Base-by-base conservation (phyloP, 352 stramenopile genomes). In the Aphanomyces euteiches region DNA sequence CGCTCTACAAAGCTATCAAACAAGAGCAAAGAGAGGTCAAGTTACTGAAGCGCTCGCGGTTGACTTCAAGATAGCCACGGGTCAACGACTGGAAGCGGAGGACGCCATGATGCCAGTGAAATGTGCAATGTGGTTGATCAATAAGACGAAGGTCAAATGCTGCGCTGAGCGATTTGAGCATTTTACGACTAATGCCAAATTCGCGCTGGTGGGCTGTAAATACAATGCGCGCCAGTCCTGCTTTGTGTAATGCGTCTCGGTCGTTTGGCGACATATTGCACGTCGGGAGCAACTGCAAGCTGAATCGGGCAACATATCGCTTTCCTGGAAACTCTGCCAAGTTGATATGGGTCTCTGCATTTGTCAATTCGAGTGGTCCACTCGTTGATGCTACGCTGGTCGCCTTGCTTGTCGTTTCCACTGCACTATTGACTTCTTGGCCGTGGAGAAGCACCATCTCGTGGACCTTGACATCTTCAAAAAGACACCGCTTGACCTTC, bases 271-370 rank as follows among this genome's bases (percentile, higher is more conserved):
- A 13, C 54, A 61, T 40, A 5, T 61, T 61, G 5, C 4, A 28
- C 3, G n/a, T 34, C 4, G 64, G 64, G 34, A 63, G 43, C 5
- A 70, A 40, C 4, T 64, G n/a, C 13, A 70, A 38, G 5, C 19
- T 47, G 21, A 21, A 70, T 6, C 53, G 40, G 5, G 1, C 13
- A 8, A 41, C n/a, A 6, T 59, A 8, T 7, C 54, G 8, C 7
- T 61, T 41, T 7, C 43, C 28, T n/a, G 43, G 43, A 12, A 12
- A 12, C 10, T 50, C 43, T n/a, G 10, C 2, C 10, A n/a, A 12
- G 43, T 50, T 2, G 43, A n/a, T n/a, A 12, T 50, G 10, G 43
- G 10, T n/a, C 10, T 50, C 43, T 28, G 28, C 28, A 28, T 28
- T 28, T 28, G 28, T 28, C 28, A 2, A 28, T 12, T 50, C 43